Evolutionary conservation across 2,329 filamentous ascomycete genomes (phyloP).

Genomic region (Elsinoe ampelina): DNA sequence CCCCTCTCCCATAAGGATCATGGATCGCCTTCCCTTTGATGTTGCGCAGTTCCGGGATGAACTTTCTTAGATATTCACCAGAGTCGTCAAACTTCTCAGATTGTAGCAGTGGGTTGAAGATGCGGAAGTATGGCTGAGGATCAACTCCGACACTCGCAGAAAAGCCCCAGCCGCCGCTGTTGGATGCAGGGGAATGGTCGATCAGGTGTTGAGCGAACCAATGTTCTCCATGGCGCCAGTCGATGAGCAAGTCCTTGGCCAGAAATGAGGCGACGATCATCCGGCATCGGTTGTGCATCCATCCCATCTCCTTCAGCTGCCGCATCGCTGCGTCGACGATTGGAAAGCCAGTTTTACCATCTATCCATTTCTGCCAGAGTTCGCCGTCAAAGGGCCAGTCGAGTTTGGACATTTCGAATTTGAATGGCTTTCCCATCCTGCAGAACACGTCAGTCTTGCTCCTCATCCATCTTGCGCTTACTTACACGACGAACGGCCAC

Average conservation of each 20-base stretch:
- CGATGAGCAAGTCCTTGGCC: slow-evolving; percentile 67
- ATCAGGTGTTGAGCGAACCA: slow-evolving; percentile 77
- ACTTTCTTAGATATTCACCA: slow-evolving; percentile 72
- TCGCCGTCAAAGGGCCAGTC: slow-evolving; percentile 66
- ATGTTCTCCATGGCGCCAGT: slow-evolving; percentile 73
- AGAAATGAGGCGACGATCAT: slow-evolving; percentile 80
- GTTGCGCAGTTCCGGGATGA: slow-evolving; percentile 64
- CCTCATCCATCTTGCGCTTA: slow-evolving; percentile 6
- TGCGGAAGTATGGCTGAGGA: slow-evolving; percentile 80
- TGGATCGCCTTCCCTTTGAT: slow-evolving; percentile 64
- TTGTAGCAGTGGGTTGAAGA: slow-evolving; percentile 80
- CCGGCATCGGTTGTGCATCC: slow-evolving; percentile 77
- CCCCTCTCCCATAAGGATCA: slow-evolving; percentile 65
- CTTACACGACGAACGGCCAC: slow-evolving; percentile 73
- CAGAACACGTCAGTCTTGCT: background rate
- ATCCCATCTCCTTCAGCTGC: slow-evolving; percentile 58
- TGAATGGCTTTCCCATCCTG: slow-evolving; percentile 67
- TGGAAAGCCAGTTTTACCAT: slow-evolving; percentile 68
- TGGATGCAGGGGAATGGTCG: slow-evolving; percentile 71
- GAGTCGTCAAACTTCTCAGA: slow-evolving; percentile 75
- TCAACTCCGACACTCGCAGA: slow-evolving; percentile 63
- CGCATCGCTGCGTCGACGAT: slow-evolving; percentile 84
- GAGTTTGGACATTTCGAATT: slow-evolving; percentile 75
- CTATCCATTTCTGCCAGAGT: slow-evolving; percentile 64
- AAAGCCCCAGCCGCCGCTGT: slow-evolving; percentile 64